Evolutionary conservation across 2,329 filamentous ascomycete species (phyloP), one percentile per base, ranked within the genome.

Genomic region (Colletotrichum higginsianum): DNA sequence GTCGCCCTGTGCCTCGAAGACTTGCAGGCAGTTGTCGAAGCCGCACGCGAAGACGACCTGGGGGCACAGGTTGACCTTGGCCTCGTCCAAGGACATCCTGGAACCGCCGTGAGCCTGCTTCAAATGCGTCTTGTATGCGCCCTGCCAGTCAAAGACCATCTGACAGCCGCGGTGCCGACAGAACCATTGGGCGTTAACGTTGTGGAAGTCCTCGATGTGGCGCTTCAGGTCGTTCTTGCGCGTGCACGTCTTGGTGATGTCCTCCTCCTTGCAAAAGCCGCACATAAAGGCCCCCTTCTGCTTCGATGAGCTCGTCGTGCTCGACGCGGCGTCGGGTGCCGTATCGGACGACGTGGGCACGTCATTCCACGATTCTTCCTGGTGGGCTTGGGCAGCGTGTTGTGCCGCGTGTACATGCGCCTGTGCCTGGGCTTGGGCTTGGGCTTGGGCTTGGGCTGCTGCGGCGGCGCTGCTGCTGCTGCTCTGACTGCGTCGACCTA

Each of bases 41-140:
- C 85, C 85, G 72, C 85, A 87, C 21, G 84, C 85, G 71, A 86
- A 87, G 26, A 86, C 82, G 3, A 84, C 82, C 73, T 86, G 85
- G 1, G 82, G 82, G 68, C 84, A 86, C 6, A 86, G 76, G 35
- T 80, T 81, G 49, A 84, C 80, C 74, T 82, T 84, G 74, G 82
- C 82, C 46, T 84, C 82, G 66, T 83, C 82, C 26, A 84, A 78
- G 16, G 79, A 79, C 79, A 84, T 82, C 18, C 82, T 79, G 2
- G 81, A 82, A 30, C 83, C 83, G 56, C 82, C 81, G 65, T 86
- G 85, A 7, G 78, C 81, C 35, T 81, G 80, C 74, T 86, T 86
- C 55, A 86, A 77, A 72, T 86, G 85, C 5, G 81, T 81, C 74
- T 85, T 84, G 78, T 86, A 86, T 18, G 84, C 84, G 23, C 81